These are phyloP conservation scores for Colletotrichum coccodes DNA, from an alignment of 2,329 filamentous ascomycete species.

Conservation along the genomic window DNA sequence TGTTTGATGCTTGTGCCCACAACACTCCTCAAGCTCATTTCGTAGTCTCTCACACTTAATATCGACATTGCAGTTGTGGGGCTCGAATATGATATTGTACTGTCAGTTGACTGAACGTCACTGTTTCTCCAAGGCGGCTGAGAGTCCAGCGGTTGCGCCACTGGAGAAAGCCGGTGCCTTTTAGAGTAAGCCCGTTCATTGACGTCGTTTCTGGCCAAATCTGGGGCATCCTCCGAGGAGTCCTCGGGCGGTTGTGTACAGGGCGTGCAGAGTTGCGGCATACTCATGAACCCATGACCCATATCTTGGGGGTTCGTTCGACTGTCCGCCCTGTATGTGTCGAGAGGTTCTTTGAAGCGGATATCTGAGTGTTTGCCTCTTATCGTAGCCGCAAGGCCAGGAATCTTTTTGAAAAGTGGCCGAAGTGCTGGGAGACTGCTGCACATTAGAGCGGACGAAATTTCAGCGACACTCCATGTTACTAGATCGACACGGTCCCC, in stretches of 20 bases:
- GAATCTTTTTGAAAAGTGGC: conserved; percentile 42
- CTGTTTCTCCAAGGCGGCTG: conserved; percentile 1
- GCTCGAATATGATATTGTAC: not conserved
- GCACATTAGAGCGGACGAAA: conserved; percentile 48
- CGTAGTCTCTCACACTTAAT: not conserved
- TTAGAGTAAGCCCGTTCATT: not conserved
- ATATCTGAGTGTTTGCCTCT: not conserved
- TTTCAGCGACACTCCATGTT: conserved; percentile 45
- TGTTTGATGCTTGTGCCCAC: not conserved
- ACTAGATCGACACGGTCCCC: conserved; percentile 42
- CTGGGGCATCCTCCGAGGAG: too few species aligned
- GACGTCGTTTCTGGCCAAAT: conserved; percentile 4
- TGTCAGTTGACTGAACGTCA: not conserved
- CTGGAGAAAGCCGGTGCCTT: not conserved
- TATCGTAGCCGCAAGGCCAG: conserved; percentile 6
- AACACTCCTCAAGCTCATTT: not conserved
- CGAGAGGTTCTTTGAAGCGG: conserved; percentile 2
- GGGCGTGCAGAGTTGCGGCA: not conserved
- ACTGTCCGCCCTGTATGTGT: not conserved
- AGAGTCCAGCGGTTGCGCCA: not conserved
- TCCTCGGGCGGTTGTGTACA: not conserved
- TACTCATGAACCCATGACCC: not conserved
- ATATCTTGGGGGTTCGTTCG: not conserved
- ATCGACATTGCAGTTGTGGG: not conserved
- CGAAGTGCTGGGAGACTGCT: conserved; percentile 53